Base-by-base conservation (phyloP, 1,284 basidiomycete species). In the Omphalotus olearius region DNA sequence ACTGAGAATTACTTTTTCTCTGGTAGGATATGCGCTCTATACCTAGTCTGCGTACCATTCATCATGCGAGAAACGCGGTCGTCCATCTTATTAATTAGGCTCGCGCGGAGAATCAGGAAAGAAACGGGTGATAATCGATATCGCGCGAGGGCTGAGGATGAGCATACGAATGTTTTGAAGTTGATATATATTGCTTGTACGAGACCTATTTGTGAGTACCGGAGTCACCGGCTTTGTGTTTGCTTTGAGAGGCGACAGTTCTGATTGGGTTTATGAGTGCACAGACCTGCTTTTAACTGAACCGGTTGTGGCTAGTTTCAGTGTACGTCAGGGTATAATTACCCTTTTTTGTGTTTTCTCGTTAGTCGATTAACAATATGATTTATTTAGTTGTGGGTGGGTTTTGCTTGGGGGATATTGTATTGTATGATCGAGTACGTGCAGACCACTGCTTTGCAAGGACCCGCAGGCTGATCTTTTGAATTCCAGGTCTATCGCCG, bases 381-480 rank as follows among this genome's bases (percentile, higher is more conserved):
- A n/a, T n/a, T n/a, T n/a, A 52, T 36, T 0, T 44, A 87, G 83
- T 56, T 89, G 14, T 93, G 88, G 89, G 69, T 83, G 45, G 85
- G 85, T 1, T 83, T 88, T 53, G 78, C 78, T 1, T 93, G 89
- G 90, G 90, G 90, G 0, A 77, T 93, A 10, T 66, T 87, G 44
- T 93, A 82, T 62, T 80, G 78, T 53, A 68, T 89, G 53, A 70
- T 91, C 26, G 80, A 83, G 75, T 86, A 57, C 10, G 77, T 68
- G n/a, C n/a, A n/a, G n/a, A n/a, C n/a, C n/a, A n/a, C n/a, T n/a
- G n/a, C n/a, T n/a, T n/a, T n/a, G n/a, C n/a, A n/a, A n/a, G n/a
- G n/a, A n/a, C n/a, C n/a, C n/a, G n/a, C n/a, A n/a, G n/a, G n/a
- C n/a, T n/a, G n/a, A n/a, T n/a, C n/a, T n/a, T n/a, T n/a, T n/a